phyloP scores from a whole-genome alignment of 495 filamentous ascomycete genomes.

The Podospora didyma region DNA sequence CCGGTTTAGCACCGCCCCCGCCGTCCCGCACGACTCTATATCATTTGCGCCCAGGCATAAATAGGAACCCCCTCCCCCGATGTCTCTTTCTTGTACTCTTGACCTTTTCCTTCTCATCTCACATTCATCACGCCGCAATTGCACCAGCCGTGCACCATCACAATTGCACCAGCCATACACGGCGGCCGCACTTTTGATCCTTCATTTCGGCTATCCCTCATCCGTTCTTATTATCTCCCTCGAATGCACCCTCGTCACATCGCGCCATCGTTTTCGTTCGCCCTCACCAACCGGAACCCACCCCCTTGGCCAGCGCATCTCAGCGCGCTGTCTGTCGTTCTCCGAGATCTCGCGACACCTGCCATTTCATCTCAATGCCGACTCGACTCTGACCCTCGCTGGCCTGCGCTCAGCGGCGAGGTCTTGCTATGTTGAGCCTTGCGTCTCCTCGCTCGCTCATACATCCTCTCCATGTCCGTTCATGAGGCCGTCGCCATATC shows the following conservation, averaged over 20 bases:
- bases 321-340: slow-evolving; percentile 1
- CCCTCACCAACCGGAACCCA: slow-evolving; percentile 1
- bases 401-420: slow-evolving; percentile 2
- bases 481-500: slow-evolving; percentile 1
- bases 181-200: slow-evolving; percentile 3
- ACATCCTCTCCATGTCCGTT: neutral
- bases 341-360: neutral
- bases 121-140: slow-evolving; percentile 1
- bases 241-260: slow-evolving; percentile 1
- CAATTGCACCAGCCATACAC: slow-evolving; percentile 4
- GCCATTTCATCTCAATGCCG: slow-evolving; percentile 1
- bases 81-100: slow-evolving; percentile 2
- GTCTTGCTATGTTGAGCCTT: neutral
- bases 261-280: slow-evolving; percentile 1
- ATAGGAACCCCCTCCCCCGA: slow-evolving; percentile 1
- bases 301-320: slow-evolving; percentile 2
- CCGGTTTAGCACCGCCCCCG: neutral
- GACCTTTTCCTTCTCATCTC: slow-evolving; percentile 1
- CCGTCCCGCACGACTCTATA: neutral
- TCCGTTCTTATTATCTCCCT: slow-evolving; percentile 2
- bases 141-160: no score
- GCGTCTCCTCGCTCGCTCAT: no score
- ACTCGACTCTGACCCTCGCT: slow-evolving; percentile 3
- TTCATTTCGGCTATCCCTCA: slow-evolving; percentile 2
- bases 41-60: neutral